phyloP scores from a whole-genome alignment of 441 rosid genomes.

The Populus hybrid region DNA sequence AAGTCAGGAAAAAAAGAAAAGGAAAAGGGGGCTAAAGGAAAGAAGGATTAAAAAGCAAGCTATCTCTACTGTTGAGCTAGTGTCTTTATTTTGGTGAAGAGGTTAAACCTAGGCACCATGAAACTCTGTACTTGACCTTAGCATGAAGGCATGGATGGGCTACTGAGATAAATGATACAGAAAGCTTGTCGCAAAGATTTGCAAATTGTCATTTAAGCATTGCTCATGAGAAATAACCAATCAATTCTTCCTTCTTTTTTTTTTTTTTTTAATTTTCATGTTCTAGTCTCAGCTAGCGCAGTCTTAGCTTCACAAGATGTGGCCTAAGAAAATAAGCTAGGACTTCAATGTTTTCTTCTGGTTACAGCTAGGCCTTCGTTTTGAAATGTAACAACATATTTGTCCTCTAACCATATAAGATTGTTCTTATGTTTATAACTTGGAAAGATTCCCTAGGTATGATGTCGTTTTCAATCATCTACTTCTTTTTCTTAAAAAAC shows the following conservation, averaged over 20 bases:
- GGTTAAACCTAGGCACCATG: background rate
- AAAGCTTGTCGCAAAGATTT: background rate
- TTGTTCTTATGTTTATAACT: background rate
- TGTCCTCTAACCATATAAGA: background rate
- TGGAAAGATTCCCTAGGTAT: background rate
- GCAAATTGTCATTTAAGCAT: background rate
- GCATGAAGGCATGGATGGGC: background rate
- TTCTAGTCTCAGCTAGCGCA: background rate
- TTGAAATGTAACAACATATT: background rate
- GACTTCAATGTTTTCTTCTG: background rate
- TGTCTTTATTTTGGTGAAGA: background rate
- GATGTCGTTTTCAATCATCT: background rate
- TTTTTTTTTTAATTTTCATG: background rate
- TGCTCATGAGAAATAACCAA: background rate
- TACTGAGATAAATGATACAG: background rate
- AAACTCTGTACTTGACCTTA: background rate
- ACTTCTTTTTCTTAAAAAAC: background rate
- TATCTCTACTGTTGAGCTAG: background rate
- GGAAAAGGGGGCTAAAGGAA: background rate
- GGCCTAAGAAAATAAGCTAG: background rate
- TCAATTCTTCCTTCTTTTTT: background rate
- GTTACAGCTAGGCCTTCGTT: background rate
- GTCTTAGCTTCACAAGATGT: background rate
- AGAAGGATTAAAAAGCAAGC: conserved; percentile 15
- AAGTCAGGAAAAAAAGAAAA: background rate